A percentile compares a stretch with the other conserved stretches of the same genome.
Evolutionary conservation across 208 protist species (phyloP).

Genomic region (Vickermania ingenoplastis): DNA sequence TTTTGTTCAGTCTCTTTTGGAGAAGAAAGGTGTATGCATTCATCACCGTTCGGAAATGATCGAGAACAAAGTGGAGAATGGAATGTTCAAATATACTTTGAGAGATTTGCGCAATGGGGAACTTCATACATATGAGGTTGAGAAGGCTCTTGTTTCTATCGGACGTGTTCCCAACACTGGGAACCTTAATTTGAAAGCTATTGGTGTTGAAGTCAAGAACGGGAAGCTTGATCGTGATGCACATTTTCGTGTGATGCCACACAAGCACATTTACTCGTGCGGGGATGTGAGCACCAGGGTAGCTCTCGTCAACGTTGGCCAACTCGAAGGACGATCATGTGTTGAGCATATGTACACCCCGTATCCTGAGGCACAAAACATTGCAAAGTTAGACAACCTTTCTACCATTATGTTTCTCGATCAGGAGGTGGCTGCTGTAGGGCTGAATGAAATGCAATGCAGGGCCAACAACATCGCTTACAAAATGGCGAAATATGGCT

Average conservation of each 20-base stretch:
- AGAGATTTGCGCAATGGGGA: constrained; percentile 34
- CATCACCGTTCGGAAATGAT: constrained; percentile 79
- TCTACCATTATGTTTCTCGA: constrained; percentile 92
- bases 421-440: constrained; percentile 81
- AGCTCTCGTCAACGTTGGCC: constrained; percentile 81
- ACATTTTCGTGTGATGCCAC: constrained; percentile 50
- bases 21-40: constrained; percentile 63
- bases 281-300: constrained; percentile 71
- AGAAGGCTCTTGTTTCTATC: constrained; percentile 82
- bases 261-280: constrained; percentile 84
- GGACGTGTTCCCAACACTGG: constrained; percentile 63
- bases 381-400: constrained; percentile 67
- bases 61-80: constrained; percentile 49
- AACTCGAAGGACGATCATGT: constrained; percentile 65
- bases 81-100: constrained; percentile 72
- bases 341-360: constrained; percentile 81
- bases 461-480: constrained; percentile 62
- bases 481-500: constrained; percentile 83
- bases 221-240: constrained; percentile 35
- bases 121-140: constrained; percentile 43
- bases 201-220: constrained; percentile 39
- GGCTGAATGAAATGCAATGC: constrained; percentile 84
- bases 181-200: constrained; percentile 41
- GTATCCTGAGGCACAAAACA: constrained; percentile 56
- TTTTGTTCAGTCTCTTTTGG: constrained; percentile 74